Conservation (phyloP, 2,329 filamentous ascomycete species). For the Ophiocordyceps robertsii region DNA sequence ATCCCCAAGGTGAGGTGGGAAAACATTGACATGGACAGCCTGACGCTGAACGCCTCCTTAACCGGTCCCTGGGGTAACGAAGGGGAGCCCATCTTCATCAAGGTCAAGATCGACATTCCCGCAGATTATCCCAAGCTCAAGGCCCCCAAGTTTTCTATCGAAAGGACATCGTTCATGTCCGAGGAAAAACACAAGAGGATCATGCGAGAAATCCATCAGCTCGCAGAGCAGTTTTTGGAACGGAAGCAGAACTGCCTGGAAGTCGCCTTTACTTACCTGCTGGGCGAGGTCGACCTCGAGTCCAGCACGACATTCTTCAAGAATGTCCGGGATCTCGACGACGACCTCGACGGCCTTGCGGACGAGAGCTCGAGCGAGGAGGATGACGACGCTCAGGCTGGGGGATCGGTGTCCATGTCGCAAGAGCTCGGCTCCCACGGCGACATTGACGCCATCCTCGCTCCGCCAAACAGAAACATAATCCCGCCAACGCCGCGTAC, state of each 20-base stretch:
- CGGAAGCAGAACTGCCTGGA: conserved; percentile 49
- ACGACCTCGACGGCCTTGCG: conserved; percentile 39
- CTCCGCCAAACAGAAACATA: conserved; percentile 35
- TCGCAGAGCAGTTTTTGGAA: conserved; percentile 40
- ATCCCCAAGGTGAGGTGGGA: conserved; percentile 53
- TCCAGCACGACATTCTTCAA: conserved; percentile 48
- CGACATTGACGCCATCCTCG: conserved; percentile 39
- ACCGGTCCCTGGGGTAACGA: conserved; percentile 51
- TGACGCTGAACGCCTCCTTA: conserved; percentile 45
- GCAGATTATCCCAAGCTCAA: conserved; percentile 42
- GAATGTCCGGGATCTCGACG: conserved; percentile 49
- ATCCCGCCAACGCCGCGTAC: conserved; percentile 42
- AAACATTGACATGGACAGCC: conserved; percentile 48
- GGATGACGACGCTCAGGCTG: conserved; percentile 41
- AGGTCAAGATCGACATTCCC: conserved; percentile 47
- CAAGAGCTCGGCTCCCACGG: conserved; percentile 44
- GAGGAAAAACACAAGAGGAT: conserved; percentile 37
- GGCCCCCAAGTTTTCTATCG: conserved; percentile 44
- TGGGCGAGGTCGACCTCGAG: conserved; percentile 49
- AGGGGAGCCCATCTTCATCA: conserved; percentile 45
- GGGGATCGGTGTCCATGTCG: conserved; percentile 45
- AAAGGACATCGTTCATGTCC: conserved; percentile 49
- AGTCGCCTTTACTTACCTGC: conserved; percentile 46
- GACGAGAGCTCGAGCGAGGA: conserved; percentile 82
- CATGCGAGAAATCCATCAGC: conserved; percentile 40